These are phyloP conservation scores for Zygosaccharomyces lentus DNA, from an alignment of 805 yeast species.

Conservation along the genomic window DNA sequence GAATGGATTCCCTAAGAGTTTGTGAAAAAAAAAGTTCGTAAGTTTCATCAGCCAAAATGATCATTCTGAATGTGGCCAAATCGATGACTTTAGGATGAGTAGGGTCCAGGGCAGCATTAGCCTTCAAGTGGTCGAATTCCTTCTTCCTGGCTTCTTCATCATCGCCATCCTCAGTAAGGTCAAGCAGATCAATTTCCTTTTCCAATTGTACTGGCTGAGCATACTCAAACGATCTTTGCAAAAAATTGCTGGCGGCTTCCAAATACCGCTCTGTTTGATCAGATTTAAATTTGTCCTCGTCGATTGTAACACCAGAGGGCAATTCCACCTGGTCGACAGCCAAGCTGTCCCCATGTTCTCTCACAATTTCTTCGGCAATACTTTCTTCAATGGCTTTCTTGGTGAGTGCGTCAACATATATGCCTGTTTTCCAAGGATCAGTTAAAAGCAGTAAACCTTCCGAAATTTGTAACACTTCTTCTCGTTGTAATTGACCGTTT, in stretches of 20 bases:
- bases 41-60: constrained; percentile 87
- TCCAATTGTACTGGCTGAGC: constrained; percentile 65
- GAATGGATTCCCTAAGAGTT: constrained; percentile 64
- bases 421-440: constrained; percentile 78
- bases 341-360: constrained; percentile 31
- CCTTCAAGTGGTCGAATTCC: constrained; percentile 40
- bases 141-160: constrained; percentile 25
- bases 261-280: constrained; percentile 77
- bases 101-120: constrained; percentile 82
- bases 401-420: constrained; percentile 59
- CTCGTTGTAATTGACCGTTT: constrained; percentile 64
- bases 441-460: constrained; percentile 84
- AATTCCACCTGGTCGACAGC: constrained; percentile 41
- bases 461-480: constrained; percentile 75
- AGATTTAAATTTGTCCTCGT: constrained; percentile 55
- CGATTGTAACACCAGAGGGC: constrained; percentile 58
- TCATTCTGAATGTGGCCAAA: constrained; percentile 91
- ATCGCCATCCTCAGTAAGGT: constrained; percentile 39
- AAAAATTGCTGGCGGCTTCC: constrained; percentile 79
- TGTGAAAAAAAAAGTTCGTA: constrained; percentile 77
- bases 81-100: constrained; percentile 68
- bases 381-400: constrained; percentile 58
- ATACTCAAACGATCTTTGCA: constrained; percentile 84
- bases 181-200: constrained; percentile 37
- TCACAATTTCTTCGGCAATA: constrained; percentile 57